Conservation (phyloP, 139 green algal genomes). For the Gonium pectorale region DNA sequence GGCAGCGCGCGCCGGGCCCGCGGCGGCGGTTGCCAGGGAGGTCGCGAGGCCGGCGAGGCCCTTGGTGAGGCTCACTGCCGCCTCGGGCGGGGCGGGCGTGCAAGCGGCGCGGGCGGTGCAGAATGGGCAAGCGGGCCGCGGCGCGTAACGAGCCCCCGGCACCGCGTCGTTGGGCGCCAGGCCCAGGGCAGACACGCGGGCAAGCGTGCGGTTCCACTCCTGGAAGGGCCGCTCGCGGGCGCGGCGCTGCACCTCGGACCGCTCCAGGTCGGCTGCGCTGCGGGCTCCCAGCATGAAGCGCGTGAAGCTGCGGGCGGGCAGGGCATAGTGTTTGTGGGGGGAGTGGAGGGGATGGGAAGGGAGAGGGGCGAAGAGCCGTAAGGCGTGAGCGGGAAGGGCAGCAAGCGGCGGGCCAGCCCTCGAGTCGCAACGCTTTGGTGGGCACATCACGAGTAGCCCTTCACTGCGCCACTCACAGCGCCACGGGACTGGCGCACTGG, state of each 20-base stretch:
- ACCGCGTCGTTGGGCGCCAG: neutral
- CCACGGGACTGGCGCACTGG: too few species aligned
- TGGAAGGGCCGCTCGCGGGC: neutral
- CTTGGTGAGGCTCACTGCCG: too few species aligned
- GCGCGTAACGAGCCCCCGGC: slow-evolving; percentile 25
- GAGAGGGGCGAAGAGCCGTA: too few species aligned
- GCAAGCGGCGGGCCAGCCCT: too few species aligned
- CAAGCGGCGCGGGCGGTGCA: slow-evolving; percentile 26
- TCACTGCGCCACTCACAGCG: too few species aligned
- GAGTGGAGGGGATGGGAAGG: neutral
- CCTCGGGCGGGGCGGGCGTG: neutral
- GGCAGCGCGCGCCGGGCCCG: too few species aligned
- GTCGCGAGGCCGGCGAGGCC: too few species aligned
- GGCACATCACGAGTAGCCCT: too few species aligned
- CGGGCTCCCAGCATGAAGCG: slow-evolving; percentile 24
- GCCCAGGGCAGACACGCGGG: neutral
- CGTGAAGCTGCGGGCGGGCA: neutral
- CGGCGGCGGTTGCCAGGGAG: too few species aligned
- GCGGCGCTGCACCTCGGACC: neutral
- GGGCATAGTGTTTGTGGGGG: neutral
- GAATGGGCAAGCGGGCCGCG: slow-evolving; percentile 34
- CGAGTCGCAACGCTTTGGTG: too few species aligned
- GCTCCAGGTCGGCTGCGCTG: neutral
- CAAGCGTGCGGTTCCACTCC: slow-evolving; percentile 2
- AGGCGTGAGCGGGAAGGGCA: too few species aligned